Evolutionary conservation across 352 stramenopile species (phyloP).

Genomic region (Phytophthora hybrid): DNA sequence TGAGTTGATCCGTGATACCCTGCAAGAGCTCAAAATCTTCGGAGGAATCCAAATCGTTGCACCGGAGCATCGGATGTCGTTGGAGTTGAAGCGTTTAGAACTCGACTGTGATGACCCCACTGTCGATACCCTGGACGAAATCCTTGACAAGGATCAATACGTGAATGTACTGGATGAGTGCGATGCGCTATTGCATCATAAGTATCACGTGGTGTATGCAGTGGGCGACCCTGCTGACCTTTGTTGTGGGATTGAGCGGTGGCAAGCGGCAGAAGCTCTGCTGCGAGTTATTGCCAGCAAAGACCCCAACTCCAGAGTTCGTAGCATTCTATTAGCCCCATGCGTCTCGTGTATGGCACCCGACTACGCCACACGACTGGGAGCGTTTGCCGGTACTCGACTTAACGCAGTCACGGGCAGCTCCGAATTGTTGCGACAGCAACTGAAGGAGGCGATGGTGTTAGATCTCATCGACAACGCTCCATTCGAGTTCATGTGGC

Average conservation of each 20-base stretch:
- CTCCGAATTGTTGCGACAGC: constrained; percentile 17
- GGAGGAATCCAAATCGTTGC: constrained; percentile 76
- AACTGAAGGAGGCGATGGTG: constrained; percentile 55
- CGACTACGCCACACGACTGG: constrained; percentile 47
- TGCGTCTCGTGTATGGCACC: constrained; percentile 45
- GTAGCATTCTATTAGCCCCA: not conserved
- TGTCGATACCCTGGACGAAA: constrained; percentile 38
- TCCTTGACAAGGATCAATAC: constrained; percentile 59
- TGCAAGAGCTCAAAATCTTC: constrained; percentile 46
- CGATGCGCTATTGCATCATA: constrained; percentile 88
- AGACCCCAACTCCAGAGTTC: not conserved
- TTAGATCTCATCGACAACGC: constrained; percentile 69
- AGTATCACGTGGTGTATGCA: constrained; percentile 91
- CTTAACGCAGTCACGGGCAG: constrained; percentile 37
- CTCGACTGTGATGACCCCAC: constrained; percentile 7
- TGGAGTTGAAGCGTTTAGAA: constrained; percentile 81
- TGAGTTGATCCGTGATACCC: constrained; percentile 39
- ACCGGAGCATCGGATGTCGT: constrained; percentile 88
- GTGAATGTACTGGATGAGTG: constrained; percentile 91
- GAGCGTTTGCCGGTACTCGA: constrained; percentile 55
- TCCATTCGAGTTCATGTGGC: constrained; percentile 75
- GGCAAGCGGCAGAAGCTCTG: constrained; percentile 60
- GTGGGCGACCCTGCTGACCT: constrained; percentile 61
- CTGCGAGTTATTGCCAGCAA: constrained; percentile 34
- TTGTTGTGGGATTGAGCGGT: constrained; percentile 56